phyloP scores from a whole-genome alignment of 768 basidiomycete genomes.

The Tephrocybe rancida region DNA sequence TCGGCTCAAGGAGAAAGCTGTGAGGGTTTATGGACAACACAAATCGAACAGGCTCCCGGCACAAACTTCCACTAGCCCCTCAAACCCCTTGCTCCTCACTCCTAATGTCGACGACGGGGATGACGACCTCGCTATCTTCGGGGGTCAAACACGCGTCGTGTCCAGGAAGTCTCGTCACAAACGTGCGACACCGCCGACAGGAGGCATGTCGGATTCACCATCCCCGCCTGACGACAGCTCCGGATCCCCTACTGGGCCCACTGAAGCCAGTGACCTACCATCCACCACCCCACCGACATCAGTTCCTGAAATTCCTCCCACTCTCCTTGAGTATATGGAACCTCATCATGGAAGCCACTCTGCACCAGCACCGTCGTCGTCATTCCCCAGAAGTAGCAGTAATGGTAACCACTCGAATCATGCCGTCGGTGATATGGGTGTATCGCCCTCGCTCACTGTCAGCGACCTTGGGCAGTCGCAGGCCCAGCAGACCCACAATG shows the following conservation, averaged over 20 bases:
- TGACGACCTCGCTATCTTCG: conserved; percentile 56
- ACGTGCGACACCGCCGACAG: conserved; percentile 1
- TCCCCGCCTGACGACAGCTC: conserved; percentile 16
- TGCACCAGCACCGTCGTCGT: background rate
- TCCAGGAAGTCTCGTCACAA: conserved; percentile 19
- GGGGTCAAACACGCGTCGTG: conserved; percentile 50
- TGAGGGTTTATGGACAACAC: conserved; percentile 34
- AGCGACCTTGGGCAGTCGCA: background rate
- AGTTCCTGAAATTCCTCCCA: conserved; percentile 12
- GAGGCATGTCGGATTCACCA: conserved; percentile 10
- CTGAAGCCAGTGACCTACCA: background rate
- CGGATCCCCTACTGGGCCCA: background rate
- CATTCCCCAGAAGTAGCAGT: background rate
- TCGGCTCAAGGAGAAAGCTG: conserved; percentile 48
- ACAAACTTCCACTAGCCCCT: background rate
- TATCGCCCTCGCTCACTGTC: background rate
- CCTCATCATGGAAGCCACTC: conserved; percentile 1
- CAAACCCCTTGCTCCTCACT: conserved; percentile 3
- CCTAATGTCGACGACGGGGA: conserved; percentile 33
- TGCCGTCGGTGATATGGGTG: background rate
- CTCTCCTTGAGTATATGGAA: conserved; percentile 32
- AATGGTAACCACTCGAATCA: background rate
- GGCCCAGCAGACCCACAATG: conserved; percentile 17
- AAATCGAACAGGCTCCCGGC: conserved; percentile 16
- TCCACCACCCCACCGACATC: background rate